phyloP scores from a whole-genome alignment of 805 yeast genomes.

The Saturnispora kantuleensis region DNA sequence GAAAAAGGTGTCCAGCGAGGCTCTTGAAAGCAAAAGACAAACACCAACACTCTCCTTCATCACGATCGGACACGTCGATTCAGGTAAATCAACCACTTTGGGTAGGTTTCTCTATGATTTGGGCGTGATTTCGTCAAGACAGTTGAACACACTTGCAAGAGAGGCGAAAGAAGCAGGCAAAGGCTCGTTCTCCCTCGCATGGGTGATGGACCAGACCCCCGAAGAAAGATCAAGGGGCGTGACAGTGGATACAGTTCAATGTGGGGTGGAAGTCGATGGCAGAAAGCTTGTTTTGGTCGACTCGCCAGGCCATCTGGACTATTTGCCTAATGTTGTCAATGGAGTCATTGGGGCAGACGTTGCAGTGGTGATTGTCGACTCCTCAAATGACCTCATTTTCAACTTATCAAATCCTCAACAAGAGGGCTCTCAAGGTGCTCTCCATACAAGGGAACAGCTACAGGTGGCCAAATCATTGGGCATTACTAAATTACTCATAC shows the following conservation, averaged over 20 bases:
- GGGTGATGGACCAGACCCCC: constrained; percentile 74
- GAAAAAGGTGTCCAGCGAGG: constrained; percentile 3
- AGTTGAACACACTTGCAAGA: constrained; percentile 50
- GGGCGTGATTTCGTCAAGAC: constrained; percentile 55
- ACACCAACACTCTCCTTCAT: constrained; percentile 63
- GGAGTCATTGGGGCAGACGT: constrained; percentile 74
- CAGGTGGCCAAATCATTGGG: constrained; percentile 60
- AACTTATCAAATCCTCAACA: constrained; percentile 31
- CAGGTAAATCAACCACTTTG: constrained; percentile 75
- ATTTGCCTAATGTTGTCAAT: constrained; percentile 78
- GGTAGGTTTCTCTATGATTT: constrained; percentile 62
- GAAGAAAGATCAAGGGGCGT: constrained; percentile 74
- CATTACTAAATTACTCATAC: constrained; percentile 48
- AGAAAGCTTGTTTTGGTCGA: constrained; percentile 63
- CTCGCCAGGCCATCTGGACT: constrained; percentile 80
- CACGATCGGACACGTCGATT: constrained; percentile 80
- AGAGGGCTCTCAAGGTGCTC: constrained; percentile 28
- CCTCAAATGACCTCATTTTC: constrained; percentile 44
- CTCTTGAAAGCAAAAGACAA: constrained; percentile 23
- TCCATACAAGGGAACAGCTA: constrained; percentile 75
- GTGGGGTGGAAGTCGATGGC: constrained; percentile 46
- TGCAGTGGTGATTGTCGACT: constrained; percentile 63
- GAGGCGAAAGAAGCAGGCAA: constrained; percentile 64
- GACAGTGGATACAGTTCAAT: constrained; percentile 67
- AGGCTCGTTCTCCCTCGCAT: constrained; percentile 72